These are phyloP conservation scores for Leucocoprinus birnbaumii DNA, from an alignment of 768 basidiomycete genomes.

Conservation along the genomic window DNA sequence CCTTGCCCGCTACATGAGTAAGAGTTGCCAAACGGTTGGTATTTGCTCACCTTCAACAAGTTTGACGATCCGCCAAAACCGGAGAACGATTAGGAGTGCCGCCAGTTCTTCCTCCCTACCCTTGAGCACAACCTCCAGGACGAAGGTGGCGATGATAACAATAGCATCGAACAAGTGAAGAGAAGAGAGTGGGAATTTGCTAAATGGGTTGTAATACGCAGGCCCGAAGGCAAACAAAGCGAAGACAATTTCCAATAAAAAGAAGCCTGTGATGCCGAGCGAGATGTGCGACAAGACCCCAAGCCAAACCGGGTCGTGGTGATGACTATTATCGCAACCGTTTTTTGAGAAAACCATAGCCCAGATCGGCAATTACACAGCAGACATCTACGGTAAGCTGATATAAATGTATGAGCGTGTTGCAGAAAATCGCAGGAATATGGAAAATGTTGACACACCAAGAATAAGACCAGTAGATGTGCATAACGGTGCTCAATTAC, in stretches of 20 bases:
- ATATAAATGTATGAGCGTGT: not conserved
- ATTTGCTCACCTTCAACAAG: conserved; percentile 46
- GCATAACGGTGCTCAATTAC: conserved; percentile 57
- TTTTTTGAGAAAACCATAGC: conserved; percentile 62
- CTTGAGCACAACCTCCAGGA: conserved; percentile 65
- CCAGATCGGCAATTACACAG: conserved; percentile 73
- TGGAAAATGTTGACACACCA: conserved; percentile 11
- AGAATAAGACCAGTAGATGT: conserved; percentile 24
- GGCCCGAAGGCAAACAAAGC: conserved; percentile 63
- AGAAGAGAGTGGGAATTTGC: conserved; percentile 46
- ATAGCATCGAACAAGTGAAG: conserved; percentile 76
- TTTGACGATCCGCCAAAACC: conserved; percentile 80
- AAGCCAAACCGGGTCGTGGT: conserved; percentile 59
- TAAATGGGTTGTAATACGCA: conserved; percentile 61
- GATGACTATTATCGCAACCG: conserved; percentile 39
- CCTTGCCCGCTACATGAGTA: too few species aligned
- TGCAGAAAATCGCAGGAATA: too few species aligned
- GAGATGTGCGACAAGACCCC: conserved; percentile 60
- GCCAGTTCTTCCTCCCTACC: conserved; percentile 73
- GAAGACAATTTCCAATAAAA: conserved; percentile 76
- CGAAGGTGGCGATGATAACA: conserved; percentile 71
- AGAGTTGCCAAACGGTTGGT: too few species aligned
- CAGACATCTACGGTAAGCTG: conserved; percentile 61
- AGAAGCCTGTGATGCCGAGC: conserved; percentile 64
- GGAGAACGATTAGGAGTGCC: conserved; percentile 65